Evolutionary conservation across 768 basidiomycete species (phyloP).

Genomic region (Suillus subaureus): DNA sequence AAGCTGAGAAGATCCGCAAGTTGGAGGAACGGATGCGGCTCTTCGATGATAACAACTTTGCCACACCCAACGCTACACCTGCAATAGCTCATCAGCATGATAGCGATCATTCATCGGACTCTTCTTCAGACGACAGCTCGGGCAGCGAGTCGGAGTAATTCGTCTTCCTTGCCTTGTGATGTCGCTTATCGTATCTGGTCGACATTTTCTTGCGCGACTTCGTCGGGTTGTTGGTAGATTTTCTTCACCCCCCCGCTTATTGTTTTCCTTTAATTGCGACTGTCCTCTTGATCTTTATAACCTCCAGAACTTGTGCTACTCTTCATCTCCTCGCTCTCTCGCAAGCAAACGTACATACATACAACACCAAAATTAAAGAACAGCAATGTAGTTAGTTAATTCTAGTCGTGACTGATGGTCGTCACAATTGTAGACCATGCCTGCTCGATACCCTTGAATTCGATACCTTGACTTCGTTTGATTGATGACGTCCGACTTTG

Average conservation of each 20-base stretch:
- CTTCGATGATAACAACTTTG: constrained; percentile 56
- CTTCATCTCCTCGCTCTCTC: constrained; percentile 22
- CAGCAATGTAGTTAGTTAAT: constrained; percentile 55
- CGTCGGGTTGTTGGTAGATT: constrained; percentile 26
- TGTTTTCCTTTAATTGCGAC: constrained; percentile 29
- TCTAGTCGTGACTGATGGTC: constrained; percentile 31
- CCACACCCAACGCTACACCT: constrained; percentile 32
- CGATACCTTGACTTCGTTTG: background rate
- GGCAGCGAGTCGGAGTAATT: constrained; percentile 81
- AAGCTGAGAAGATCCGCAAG: constrained; percentile 91
- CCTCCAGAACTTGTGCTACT: constrained; percentile 23
- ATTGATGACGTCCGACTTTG: background rate
- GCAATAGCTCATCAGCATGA: constrained; percentile 39
- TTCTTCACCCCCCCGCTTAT: constrained; percentile 24
- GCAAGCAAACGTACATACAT: constrained; percentile 42
- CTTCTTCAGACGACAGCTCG: constrained; percentile 80
- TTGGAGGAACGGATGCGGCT: constrained; percentile 87
- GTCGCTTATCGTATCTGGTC: constrained; percentile 15
- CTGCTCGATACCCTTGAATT: constrained; percentile 12
- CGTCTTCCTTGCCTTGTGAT: background rate
- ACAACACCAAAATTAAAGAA: constrained; percentile 44
- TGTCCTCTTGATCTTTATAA: constrained; percentile 42
- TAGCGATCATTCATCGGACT: constrained; percentile 79
- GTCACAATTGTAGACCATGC: constrained; percentile 17
- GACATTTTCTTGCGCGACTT: constrained; percentile 16